phyloP scores from a whole-genome alignment of 768 basidiomycete species.

The Lentinula detonsa region DNA sequence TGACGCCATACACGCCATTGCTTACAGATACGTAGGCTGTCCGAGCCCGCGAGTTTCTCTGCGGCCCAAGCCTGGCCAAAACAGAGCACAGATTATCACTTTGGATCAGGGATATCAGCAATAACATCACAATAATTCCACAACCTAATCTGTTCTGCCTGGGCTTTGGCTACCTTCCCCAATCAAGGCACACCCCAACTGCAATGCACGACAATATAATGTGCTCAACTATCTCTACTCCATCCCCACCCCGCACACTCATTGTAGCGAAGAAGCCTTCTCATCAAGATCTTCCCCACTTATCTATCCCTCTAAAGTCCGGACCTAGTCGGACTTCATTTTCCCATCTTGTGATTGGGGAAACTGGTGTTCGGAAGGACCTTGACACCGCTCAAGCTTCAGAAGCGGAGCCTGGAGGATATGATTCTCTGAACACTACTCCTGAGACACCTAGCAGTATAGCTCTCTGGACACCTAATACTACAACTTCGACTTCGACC shows the following conservation, averaged over 20 bases:
- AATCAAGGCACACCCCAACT: no score
- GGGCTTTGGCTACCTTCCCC: no score
- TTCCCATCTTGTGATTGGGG: background rate
- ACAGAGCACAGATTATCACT: no score
- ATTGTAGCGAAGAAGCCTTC: background rate
- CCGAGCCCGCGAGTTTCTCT: no score
- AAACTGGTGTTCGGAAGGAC: background rate
- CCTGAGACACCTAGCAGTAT: background rate
- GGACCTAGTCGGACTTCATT: background rate
- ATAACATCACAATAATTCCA: no score
- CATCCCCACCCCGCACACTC: background rate
- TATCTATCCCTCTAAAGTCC: background rate
- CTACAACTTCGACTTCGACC: background rate
- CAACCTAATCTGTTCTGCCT: no score
- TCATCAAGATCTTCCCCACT: background rate
- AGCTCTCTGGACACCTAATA: background rate
- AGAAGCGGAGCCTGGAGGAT: background rate
- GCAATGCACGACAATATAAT: background rate
- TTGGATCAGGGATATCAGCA: no score
- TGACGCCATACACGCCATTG: background rate
- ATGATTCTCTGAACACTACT: no score
- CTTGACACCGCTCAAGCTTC: background rate
- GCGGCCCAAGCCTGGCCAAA: no score
- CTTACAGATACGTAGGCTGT: no score
- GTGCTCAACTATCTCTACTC: no score